Evolutionary conservation across 306 rosid species (phyloP), one percentile per base, ranked within the genome.

Genomic region (Castanea mollissima): DNA sequence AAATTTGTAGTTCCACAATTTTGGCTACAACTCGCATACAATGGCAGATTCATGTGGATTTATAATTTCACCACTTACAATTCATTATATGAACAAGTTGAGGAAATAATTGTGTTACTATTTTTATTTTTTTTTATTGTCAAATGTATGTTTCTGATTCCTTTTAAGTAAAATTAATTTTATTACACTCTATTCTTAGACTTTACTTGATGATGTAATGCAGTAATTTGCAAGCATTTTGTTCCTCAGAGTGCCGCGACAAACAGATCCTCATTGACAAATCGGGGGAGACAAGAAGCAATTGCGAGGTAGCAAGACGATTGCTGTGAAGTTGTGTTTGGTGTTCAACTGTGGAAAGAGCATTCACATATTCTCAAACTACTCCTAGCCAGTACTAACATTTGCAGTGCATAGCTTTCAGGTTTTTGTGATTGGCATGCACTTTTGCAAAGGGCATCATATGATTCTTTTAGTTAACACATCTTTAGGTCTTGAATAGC

Each of bases 161-260:
- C 44, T 38, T 63, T 29, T 29, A 34, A 29, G 41, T 63, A 65
- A 20, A 18, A 34, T 65, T 32, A 31, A 38, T 13, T 31, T 44
- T 29, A 5, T 18, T 31, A 18, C 31, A 38, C 71, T 65, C 3
- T 34, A 11, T 32, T 19, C 25, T 67, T 16, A 67, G 52, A 67
- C 7, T 67, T 46, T 67, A 3, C 6, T 34, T 72, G 46, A 20
- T 10, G 35, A 68, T 74, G 79, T 11, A 75, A 41, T 75, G 80
- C 83, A 83, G 86, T 6, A 29, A 21, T 20, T 75, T 83, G 57
- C 64, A 55, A 7, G 86, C 83, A 8, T 83, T 83, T 12, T 83
- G 86, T 49, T 60, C 78, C 12, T 54, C 32, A 0, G 70, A 27
- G 32, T 83, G 86, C 75, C 81, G 83, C 38, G 58, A 31, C 44